Conservation (phyloP, 257 asterid genomes). For the Orobanche coerulescens region DNA sequence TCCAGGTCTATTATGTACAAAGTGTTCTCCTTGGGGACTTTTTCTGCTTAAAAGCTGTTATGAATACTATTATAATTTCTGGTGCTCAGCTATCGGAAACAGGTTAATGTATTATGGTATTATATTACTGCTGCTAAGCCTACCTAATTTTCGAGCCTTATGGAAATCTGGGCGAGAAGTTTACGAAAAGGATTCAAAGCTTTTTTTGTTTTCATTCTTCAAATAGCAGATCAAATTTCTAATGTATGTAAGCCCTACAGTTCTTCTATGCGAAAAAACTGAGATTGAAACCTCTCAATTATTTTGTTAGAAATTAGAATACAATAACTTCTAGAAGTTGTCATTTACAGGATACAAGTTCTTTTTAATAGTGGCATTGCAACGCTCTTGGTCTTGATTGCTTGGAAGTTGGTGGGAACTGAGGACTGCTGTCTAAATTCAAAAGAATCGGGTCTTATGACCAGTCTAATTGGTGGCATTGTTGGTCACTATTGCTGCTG, state of each 20-base stretch:
- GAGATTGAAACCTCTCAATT: background rate
- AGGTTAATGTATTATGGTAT: background rate
- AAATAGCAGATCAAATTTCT: background rate
- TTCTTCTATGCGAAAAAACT: background rate
- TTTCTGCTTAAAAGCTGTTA: background rate
- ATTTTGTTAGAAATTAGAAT: background rate
- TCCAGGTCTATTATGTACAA: background rate
- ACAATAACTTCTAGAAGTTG: slow-evolving; percentile 2
- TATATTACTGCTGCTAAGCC: background rate
- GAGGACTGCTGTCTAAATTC: slow-evolving; percentile 74
- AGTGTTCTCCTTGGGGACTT: background rate
- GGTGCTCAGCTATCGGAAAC: background rate
- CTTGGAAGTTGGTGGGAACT: slow-evolving; percentile 57
- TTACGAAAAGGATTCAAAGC: background rate
- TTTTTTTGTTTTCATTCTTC: background rate
- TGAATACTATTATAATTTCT: background rate
- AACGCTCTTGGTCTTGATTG: slow-evolving; percentile 47
- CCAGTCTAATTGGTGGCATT: slow-evolving; percentile 61
- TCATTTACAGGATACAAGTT: slow-evolving; percentile 73
- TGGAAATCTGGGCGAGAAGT: background rate
- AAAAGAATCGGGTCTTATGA: slow-evolving; percentile 54
- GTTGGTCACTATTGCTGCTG: slow-evolving; percentile 93
- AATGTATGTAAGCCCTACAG: background rate
- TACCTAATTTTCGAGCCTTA: background rate
- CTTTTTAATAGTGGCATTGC: slow-evolving; percentile 76